Evolutionary conservation across 1,284 basidiomycete species (phyloP), one percentile per base, ranked within the genome.

Genomic region (Cutaneotrichosporon cyanovorans): DNA sequence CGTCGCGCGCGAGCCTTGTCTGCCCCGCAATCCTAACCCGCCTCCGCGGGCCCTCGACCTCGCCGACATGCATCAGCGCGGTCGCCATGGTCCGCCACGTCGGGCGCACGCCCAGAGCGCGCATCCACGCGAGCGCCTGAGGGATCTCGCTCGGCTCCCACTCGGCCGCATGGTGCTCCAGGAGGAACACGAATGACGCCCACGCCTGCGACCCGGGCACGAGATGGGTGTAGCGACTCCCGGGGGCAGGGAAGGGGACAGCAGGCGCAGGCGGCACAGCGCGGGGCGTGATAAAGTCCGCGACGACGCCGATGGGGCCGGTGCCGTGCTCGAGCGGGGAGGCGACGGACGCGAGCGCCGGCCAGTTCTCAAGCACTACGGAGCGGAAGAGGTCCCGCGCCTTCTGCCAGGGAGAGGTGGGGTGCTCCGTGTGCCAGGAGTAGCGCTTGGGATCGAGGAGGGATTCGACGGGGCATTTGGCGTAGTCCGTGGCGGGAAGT

Each of bases 111-210:
- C 68, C 66, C 14, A 87, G 60, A 18, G 72, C 73, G 3, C 77
- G 76, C 85, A 88, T 88, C 85, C 87, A 90, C 5, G 78, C 80
- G 2, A 92, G 71, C 3, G 76, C 75, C 61, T 85, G 80, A 12
- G 37, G 36, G 2, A 48, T 31, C 25, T 42, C 46, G 5, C 19
- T 36, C 16, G 18, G 28, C 19, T 23, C 40, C 10, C 21, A 40
- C 0, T 69, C 63, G 3, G 77, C 72, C 1, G 74, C 74, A 2
- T 67, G 75, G 4, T 78, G 65, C 0, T 79, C 80, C 11, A 87
- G 75, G 1, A 90, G 73, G 25, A 75, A 64, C 38, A 90, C 75
- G 60, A 85, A 84, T 8, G 80, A 62, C 21, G 78, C 73, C 62
- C 81, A 87, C 12, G 77, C 75, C 16, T 56, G 57, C 37, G 75